A percentile compares a stretch with the other conserved stretches of the same genome.
These are phyloP conservation scores for Austroboletus olivaceoglutinosus DNA, from an alignment of 1,284 basidiomycete species.

Conservation along the genomic window DNA sequence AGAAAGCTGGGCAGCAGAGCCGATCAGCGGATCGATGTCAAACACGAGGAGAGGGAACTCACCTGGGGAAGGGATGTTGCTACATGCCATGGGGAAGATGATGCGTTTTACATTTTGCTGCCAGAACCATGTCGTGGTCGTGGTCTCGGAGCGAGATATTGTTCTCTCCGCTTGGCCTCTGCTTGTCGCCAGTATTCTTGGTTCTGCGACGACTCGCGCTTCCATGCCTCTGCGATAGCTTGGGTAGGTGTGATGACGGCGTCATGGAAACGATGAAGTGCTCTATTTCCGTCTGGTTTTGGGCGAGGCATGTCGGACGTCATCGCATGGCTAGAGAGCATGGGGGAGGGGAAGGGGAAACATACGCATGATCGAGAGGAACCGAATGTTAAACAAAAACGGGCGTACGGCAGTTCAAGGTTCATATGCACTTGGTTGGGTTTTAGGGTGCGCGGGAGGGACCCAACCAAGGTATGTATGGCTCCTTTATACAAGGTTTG, in stretches of 20 bases:
- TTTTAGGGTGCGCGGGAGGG: neutral
- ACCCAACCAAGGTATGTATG: slow-evolving; percentile 24
- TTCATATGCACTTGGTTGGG: slow-evolving; percentile 21
- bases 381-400: slow-evolving; percentile 28
- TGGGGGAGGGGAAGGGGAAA: slow-evolving; percentile 6
- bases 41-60: neutral
- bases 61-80: slow-evolving; percentile 10
- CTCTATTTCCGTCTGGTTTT: slow-evolving; percentile 38
- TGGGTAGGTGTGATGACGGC: slow-evolving; percentile 50
- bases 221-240: slow-evolving; percentile 66
- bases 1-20: slow-evolving; percentile 19
- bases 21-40: slow-evolving; percentile 6
- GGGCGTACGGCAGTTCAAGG: slow-evolving; percentile 38
- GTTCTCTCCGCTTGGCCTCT: slow-evolving; percentile 47
- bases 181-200: slow-evolving; percentile 57
- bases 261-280: slow-evolving; percentile 28
- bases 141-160: slow-evolving; percentile 34
- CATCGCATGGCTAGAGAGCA: slow-evolving; percentile 40
- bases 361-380: slow-evolving; percentile 28
- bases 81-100: slow-evolving; percentile 8
- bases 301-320: slow-evolving; percentile 39
- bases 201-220: slow-evolving; percentile 52
- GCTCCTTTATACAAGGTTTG: slow-evolving; percentile 36
- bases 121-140: slow-evolving; percentile 34
- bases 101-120: slow-evolving; percentile 45